phyloP scores from a whole-genome alignment of 306 rosid genomes.

The Pyrus bretschneideri region DNA sequence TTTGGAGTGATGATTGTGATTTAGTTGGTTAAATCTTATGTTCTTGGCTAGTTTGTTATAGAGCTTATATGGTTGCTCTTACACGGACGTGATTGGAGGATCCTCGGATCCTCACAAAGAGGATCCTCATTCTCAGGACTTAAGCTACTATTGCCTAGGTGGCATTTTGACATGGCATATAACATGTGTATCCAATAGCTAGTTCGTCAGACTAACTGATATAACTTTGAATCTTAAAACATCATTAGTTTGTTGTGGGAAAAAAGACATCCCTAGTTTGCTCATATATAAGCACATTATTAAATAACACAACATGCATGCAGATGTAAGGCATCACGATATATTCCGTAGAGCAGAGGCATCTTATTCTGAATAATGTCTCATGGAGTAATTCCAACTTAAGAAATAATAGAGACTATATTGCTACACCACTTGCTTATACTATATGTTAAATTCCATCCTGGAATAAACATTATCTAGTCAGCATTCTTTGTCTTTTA shows the following conservation, averaged over 20 bases:
- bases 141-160: too few species aligned
- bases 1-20: too few species aligned
- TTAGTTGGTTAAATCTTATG: too few species aligned
- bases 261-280: not conserved
- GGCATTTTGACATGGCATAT: too few species aligned
- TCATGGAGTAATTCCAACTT: not conserved
- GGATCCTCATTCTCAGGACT: too few species aligned
- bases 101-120: too few species aligned
- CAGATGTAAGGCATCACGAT: not conserved
- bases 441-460: not conserved
- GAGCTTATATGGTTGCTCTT: too few species aligned
- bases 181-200: not conserved
- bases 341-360: not conserved
- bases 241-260: not conserved
- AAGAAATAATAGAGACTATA: not conserved
- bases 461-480: not conserved
- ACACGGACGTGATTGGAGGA: too few species aligned
- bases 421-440: not conserved
- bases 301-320: too few species aligned
- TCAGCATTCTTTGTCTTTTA: not conserved
- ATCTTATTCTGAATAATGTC: not conserved
- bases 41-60: too few species aligned
- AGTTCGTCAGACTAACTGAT: not conserved
- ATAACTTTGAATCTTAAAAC: not conserved
- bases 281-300: not conserved